phyloP scores from a whole-genome alignment of 805 yeast species.

The Kuraishia floccosa region DNA sequence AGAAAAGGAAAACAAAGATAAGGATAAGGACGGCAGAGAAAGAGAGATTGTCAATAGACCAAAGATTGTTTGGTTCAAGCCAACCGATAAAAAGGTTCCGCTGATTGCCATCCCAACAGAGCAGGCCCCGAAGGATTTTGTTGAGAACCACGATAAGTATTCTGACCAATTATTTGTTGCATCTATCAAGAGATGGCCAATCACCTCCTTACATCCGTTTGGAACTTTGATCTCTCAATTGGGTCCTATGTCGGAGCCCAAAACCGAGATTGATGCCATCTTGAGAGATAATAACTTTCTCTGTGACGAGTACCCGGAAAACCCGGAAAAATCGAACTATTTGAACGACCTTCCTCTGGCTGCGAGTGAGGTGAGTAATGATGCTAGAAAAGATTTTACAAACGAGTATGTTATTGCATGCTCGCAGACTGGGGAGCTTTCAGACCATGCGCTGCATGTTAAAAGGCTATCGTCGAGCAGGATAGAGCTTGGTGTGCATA shows the following conservation, averaged over 20 bases:
- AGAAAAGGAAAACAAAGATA: slow-evolving; percentile 45
- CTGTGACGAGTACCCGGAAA: slow-evolving; percentile 68
- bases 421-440: slow-evolving; percentile 41
- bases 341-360: slow-evolving; percentile 19
- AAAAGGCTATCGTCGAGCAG: slow-evolving; percentile 45
- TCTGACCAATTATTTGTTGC: slow-evolving; percentile 82
- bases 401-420: slow-evolving; percentile 57
- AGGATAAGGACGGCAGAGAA: slow-evolving; percentile 19
- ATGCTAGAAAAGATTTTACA: slow-evolving; percentile 38
- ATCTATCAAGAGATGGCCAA: slow-evolving; percentile 97
- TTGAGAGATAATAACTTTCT: slow-evolving; percentile 78
- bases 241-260: slow-evolving; percentile 68
- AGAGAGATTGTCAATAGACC: slow-evolving; percentile 39
- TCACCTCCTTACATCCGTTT: slow-evolving; percentile 95
- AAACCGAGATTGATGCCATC: slow-evolving; percentile 79
- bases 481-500: slow-evolving; percentile 79
- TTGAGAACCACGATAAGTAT: slow-evolving; percentile 81
- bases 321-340: slow-evolving; percentile 12
- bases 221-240: slow-evolving; percentile 85
- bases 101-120: slow-evolving; percentile 97
- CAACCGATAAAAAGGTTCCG: slow-evolving; percentile 96
- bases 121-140: slow-evolving; percentile 93
- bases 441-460: slow-evolving; percentile 80
- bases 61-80: slow-evolving; percentile 98
- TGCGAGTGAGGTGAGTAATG: slow-evolving; percentile 19